Base-by-base conservation (phyloP, 1,284 basidiomycete genomes). In the Marasmius tenuissimus region DNA sequence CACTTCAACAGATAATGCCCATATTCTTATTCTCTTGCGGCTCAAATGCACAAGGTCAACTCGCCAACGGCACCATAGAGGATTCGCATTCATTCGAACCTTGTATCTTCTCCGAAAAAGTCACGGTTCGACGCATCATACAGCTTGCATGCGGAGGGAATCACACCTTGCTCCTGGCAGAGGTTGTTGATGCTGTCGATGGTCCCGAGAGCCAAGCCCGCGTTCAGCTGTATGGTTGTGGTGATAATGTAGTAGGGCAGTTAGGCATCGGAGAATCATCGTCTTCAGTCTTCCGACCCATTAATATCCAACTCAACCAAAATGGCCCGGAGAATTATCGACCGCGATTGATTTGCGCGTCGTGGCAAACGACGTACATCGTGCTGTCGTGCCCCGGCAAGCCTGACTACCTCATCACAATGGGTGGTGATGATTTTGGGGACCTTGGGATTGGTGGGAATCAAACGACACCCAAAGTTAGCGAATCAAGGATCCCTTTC, bases 331-430 rank as follows among this genome's bases (percentile, higher is more conserved):
- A 64, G 7, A 76, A 69, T 4, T 82, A 82, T 67, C 61, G 67
- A 16, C 72, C 76, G 51, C 78, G 76, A 55, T 61, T 75, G 12
- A 73, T 94, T 47, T 85, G 86, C 6, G 84, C 88, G 1, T 83
- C 86, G 33, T 96, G 94, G 93, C 91, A 95, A 71, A 93, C 93
- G 7, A 88, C 86, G 55, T 94, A 91, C 70, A 75, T 93, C 45
- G 87, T 85, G 8, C 69, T 89, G 4, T 76, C 79, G 18, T 70
- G 68, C 48, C 65, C 71, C 9, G 76, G 70, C 20, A 69, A 69
- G 39, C 72, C 66, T 42, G 92, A 96, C 68, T 70, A 88, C 1
- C 67, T 96, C n/a, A 70, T 96, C 34, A 87, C 93, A 0, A 86
- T 93, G 78, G 94, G 94, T 0, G 83, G 87, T 1, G 83, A 96